Evolutionary conservation across 805 yeast species (phyloP), one percentile per base, ranked within the genome.

Genomic region (Wickerhamiella sorbophila): DNA sequence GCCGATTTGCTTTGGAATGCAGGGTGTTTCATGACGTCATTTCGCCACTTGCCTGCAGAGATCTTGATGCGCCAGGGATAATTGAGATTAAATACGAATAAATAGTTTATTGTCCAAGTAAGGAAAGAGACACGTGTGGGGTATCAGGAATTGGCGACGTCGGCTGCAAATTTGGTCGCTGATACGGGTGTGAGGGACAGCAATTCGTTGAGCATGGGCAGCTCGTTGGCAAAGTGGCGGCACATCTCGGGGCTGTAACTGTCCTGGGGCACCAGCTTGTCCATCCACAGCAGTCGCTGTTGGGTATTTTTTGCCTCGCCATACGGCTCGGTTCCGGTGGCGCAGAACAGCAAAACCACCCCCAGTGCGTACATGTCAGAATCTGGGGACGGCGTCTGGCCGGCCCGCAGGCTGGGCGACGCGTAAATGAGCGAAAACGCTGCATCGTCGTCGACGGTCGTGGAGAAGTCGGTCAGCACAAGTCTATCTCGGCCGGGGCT

Each of bases 321-420:
- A 44, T 69, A 72, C 1, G 77, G 76, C 44, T 61, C 60, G 15
- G 53, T 51, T 2, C 75, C 75, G 8, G 67, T 65, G 1, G 69
- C 71, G 9, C 70, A 66, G 39, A 62, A 59, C 27, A 72, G 49
- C 8, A 72, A 50, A 8, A 69, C 60, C 34, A 71, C 49, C 0
- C 76, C 77, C 3, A 62, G 62, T 12, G 75, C 65, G 48, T 60
- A 72, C 8, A 67, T 45, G 44, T 72, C 77, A 2, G 72, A 61
- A n/a, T 45, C 52, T 52, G 44, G 60, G 12, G 51, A 48, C 40
- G 68, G 71, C 6, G 44, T 35, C 0, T 40, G 17, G 34, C 55
- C 40, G 14, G 48, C 32, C 9, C 69, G 42, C 16, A 72, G 48
- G 43, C 68, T 72, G 1, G 76, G 76, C 1, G 75, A 69, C 8